Evolutionary conservation across 768 basidiomycete genomes (phyloP), one percentile per base, ranked within the genome.

Genomic region (Lyophyllum decastes): DNA sequence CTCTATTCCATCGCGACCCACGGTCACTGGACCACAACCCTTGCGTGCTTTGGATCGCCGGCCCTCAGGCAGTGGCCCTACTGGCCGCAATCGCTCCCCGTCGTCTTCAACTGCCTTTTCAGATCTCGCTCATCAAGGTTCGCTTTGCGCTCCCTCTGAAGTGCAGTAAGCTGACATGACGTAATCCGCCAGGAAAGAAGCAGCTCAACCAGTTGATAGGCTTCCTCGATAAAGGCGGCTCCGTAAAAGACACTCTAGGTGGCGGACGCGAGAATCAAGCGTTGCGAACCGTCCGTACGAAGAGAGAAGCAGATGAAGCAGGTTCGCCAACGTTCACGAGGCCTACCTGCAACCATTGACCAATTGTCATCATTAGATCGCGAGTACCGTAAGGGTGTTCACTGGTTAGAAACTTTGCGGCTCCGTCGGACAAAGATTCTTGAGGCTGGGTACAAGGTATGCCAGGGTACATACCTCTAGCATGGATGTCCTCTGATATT

Each of bases 361-460:
- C 0, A 19, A 17, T 27, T 19, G n/a, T 1, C 33, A 17, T 7
- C 19, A 49, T 16, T 34, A 92, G 94, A 97, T 70, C 92, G 88
- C 69, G 94, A 95, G 58, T 97, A 97, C 66, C 80, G 94, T 25
- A 90, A 89, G 62, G 93, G 86, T 33, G 87, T 97, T 22, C 89
- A 96, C 71, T 92, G 92, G 88, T 75, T 94, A n/a, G 94, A 97
- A 76, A 95, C 94, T 0, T 78, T 96, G 35, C 79, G 95, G 34
- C 77, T 96, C 35, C 82, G 89, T 38, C 80, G 91, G 59, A 86
- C 87, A 6, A 96, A 94, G 71, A 92, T 87, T 38, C 72, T 95
- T 33, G 86, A 93, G 65, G 84, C 86, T 43, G 94, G 90, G 3
- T 92, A 90, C 65, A 90, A 84, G 64, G 94, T 89, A 16, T 7